Base-by-base conservation (phyloP, 2,329 filamentous ascomycete species). In the Cordyceps cicadae region DNA sequence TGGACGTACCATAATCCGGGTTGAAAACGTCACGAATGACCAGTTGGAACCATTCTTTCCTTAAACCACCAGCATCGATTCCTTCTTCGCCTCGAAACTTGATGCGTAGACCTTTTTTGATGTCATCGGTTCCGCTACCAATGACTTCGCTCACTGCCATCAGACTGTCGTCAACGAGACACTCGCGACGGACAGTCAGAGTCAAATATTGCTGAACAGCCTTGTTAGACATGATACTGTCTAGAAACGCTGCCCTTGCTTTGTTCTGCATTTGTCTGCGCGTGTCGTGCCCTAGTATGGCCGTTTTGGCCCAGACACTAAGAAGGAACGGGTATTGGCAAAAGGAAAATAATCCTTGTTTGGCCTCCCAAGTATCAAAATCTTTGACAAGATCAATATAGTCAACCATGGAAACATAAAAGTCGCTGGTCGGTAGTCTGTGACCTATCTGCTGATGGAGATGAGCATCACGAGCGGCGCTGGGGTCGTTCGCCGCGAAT, bases 1-100 rank as follows among this genome's bases (percentile, higher is more conserved):
- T 34, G 39, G 59, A 75, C 85, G 67, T 80, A 92, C 89, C 90
- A 76, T 96, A 89, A 66, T 92, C 86, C 3, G 91, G 91, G 67
- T 95, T 92, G 74, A 96, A 96, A 37, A 97, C 87, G 70, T 97
- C 92, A 66, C 92, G 82, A 54, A 94, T 87, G 24, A 97, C 81
- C 62, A 96, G 81, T 55, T 96, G 76, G 70, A 97, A 97, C 92
- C 92, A 97, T 74, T 97, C 92, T 72, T 97, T 97, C 61, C 91
- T 85, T 60, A 96, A 78, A 0, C 92, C 92, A 43, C 92, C 92
- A 5, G 89, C 91, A 75, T 97, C 92, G 55, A 96, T 86, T 5
- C 92, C 92, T 73, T 97, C 92, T 74, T 97, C 92, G 37, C 90
- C 92, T 37, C 83, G 80, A 66, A 97, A 97, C 62, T 89, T 86